These are phyloP conservation scores for Singerocomus rubriflavus DNA, from an alignment of 1,284 basidiomycete genomes.

Conservation along the genomic window DNA sequence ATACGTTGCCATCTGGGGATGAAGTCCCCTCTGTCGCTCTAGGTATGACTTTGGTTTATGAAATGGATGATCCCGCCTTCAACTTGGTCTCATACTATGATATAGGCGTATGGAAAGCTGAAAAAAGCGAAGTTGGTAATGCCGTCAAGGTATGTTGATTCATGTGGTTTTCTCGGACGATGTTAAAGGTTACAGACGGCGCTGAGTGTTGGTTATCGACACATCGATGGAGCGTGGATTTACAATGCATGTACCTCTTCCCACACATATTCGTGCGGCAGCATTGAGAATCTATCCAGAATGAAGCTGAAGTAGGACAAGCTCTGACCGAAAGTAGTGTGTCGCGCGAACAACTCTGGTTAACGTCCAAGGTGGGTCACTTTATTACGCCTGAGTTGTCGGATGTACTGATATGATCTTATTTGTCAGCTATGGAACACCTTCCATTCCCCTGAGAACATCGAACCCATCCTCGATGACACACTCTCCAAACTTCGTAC, in stretches of 20 bases:
- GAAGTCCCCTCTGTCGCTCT: conserved; percentile 61
- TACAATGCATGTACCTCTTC: conserved; percentile 44
- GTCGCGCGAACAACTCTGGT: conserved; percentile 63
- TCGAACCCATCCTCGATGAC: conserved; percentile 67
- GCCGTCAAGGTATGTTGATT: conserved; percentile 49
- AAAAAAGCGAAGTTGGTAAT: conserved; percentile 49
- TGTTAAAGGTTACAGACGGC: conserved; percentile 40
- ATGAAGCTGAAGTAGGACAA: conserved; percentile 74
- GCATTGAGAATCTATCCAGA: conserved; percentile 39
- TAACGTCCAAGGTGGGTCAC: conserved; percentile 50
- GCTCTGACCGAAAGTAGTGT: conserved; percentile 59
- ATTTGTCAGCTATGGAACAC: conserved; percentile 59
- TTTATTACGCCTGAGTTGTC: neutral
- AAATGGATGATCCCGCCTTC: conserved; percentile 2
- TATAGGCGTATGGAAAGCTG: conserved; percentile 62
- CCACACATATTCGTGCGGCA: neutral
- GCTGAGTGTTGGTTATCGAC: conserved; percentile 60
- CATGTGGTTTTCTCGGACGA: neutral
- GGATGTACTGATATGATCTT: neutral
- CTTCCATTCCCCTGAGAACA: conserved; percentile 63
- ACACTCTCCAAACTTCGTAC: conserved; percentile 65
- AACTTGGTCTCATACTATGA: neutral
- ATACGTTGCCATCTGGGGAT: conserved; percentile 57
- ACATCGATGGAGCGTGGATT: conserved; percentile 75
- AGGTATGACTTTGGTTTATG: conserved; percentile 34